A percentile compares a stretch with the other conserved stretches of the same genome.
phyloP scores from a whole-genome alignment of 2,329 filamentous ascomycete species.

The Paecilomyces dactylethromorphus region DNA sequence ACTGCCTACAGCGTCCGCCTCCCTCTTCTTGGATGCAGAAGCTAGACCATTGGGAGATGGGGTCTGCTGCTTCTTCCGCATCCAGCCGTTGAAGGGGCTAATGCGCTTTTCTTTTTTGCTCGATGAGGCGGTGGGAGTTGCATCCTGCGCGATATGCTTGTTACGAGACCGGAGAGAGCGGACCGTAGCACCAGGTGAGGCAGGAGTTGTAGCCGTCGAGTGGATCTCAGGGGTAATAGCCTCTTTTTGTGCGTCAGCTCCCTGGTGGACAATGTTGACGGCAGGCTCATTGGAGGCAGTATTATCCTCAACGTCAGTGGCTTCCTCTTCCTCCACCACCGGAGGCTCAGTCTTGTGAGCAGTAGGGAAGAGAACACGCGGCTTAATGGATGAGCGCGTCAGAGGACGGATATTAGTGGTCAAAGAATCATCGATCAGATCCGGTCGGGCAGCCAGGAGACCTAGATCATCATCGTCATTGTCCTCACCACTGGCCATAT shows the following conservation, averaged over 20 bases:
- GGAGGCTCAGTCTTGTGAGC: slow-evolving; percentile 29
- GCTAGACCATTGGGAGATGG: slow-evolving; percentile 13
- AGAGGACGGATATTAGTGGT: slow-evolving; percentile 42
- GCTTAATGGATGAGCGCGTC: slow-evolving; percentile 53
- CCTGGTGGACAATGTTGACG: slow-evolving; percentile 8
- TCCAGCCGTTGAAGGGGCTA: slow-evolving; percentile 37
- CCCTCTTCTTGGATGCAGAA: slow-evolving; percentile 29
- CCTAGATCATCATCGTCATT: slow-evolving; percentile 36
- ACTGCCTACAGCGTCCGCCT: slow-evolving; percentile 20
- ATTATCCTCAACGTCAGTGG: slow-evolving; percentile 48
- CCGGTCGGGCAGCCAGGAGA: slow-evolving; percentile 32
- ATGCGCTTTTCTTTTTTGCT: slow-evolving; percentile 22
- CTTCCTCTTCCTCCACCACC: slow-evolving; percentile 45
- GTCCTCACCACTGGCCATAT: slow-evolving; percentile 31
- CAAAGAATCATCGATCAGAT: slow-evolving; percentile 26
- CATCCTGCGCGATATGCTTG: slow-evolving; percentile 18
- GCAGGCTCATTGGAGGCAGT: slow-evolving; percentile 10
- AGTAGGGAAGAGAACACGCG: slow-evolving; percentile 53
- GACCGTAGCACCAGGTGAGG: slow-evolving; percentile 23
- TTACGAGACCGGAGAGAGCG: slow-evolving; percentile 27
- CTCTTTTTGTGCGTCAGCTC: slow-evolving; percentile 11
- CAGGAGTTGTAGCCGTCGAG: slow-evolving; percentile 16
- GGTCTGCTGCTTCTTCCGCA: slow-evolving; percentile 27
- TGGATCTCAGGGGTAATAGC: slow-evolving; percentile 16
- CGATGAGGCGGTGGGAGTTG: slow-evolving; percentile 16